phyloP scores from a whole-genome alignment of 2,329 filamentous ascomycete genomes.

The Fusarium siculi region DNA sequence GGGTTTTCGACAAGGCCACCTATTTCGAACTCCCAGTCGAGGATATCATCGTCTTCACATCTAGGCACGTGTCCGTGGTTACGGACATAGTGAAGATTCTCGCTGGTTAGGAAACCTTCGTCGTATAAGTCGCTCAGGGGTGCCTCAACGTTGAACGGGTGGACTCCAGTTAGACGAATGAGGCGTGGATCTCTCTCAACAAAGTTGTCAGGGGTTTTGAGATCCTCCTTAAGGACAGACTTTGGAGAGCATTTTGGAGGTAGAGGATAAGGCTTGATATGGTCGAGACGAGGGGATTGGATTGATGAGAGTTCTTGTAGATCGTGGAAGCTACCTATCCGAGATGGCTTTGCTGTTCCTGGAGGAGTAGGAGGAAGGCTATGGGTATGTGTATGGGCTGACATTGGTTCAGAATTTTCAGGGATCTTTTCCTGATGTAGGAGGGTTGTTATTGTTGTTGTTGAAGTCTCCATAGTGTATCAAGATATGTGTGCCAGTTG shows the following conservation, averaged over 20 bases:
- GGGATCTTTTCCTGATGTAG: constrained; percentile 11
- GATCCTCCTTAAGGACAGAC: constrained; percentile 76
- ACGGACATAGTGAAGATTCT: constrained; percentile 89
- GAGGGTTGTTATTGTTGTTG: constrained; percentile 30
- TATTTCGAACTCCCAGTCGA: constrained; percentile 83
- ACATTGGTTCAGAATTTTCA: constrained; percentile 17
- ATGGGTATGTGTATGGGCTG: constrained; percentile 32
- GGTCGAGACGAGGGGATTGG: constrained; percentile 8
- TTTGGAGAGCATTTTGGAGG: constrained; percentile 73
- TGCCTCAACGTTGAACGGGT: constrained; percentile 92
- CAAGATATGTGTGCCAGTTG: not conserved
- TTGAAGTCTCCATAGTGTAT: constrained; percentile 35
- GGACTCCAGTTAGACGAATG: constrained; percentile 86
- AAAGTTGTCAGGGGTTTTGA: constrained; percentile 85
- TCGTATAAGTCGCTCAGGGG: constrained; percentile 82
- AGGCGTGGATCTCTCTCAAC: constrained; percentile 83
- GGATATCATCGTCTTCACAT: constrained; percentile 76
- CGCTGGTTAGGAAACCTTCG: constrained; percentile 84
- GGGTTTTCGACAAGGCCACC: constrained; percentile 87
- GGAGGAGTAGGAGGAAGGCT: constrained; percentile 54
- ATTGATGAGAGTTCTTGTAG: constrained; percentile 32
- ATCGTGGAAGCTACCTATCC: constrained; percentile 48
- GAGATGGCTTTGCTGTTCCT: constrained; percentile 52
- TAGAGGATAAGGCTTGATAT: constrained; percentile 64
- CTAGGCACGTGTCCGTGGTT: constrained; percentile 88